Evolutionary conservation across 202 grass and related monocot species (phyloP), one percentile per base, ranked within the genome.

Genomic region (Setaria italica): DNA sequence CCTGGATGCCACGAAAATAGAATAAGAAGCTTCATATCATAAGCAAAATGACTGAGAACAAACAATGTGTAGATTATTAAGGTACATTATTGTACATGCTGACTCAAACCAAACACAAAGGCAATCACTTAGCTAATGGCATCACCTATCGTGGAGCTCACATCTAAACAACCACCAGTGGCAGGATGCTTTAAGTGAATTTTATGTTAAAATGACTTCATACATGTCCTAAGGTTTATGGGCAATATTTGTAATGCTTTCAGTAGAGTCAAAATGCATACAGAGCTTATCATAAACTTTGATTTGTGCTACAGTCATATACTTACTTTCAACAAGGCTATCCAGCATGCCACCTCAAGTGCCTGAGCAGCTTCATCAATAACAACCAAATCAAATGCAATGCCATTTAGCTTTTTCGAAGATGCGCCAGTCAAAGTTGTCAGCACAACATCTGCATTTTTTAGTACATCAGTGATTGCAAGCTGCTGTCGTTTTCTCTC

Each of bases 281-380:
- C 42, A 79, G 12, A 83, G 4, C 21, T 10, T 19, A 86, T 19
- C 72, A 62, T 50, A 71, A 69, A 1, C 16, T 80, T 65, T 2
- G 17, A 54, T 39, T 70, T 70, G 50, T 19, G 50, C 34, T 81
- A 34, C 39, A 72, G 41, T 33, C 21, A 9, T 60, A 50, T 81
- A 86, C 82, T 71, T 25, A 95, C 96, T 88, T 98, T 98, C 68
- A 98, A 47, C 75, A 98, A 92, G 77, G 93, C 91, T 14, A 95
- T 95, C 96, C 96, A 98, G 62, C 96, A 98, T 74, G 91, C 96
- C 68, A 95, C 90, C 88, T 98, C 96, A 12, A 98, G 93, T 72
- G 96, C 96, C 86, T 98, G 96, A 84, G 96, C 96, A 71, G 96
- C 96, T 89, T 98, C 96, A 88, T 98, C 96, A 86, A 98, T 94